Percentiles rank a stretch among this genome's conserved stretches.
Evolutionary conservation across 176 grass and related monocot genomes (phyloP).

Genomic region (Bonia amplexicaulis): DNA sequence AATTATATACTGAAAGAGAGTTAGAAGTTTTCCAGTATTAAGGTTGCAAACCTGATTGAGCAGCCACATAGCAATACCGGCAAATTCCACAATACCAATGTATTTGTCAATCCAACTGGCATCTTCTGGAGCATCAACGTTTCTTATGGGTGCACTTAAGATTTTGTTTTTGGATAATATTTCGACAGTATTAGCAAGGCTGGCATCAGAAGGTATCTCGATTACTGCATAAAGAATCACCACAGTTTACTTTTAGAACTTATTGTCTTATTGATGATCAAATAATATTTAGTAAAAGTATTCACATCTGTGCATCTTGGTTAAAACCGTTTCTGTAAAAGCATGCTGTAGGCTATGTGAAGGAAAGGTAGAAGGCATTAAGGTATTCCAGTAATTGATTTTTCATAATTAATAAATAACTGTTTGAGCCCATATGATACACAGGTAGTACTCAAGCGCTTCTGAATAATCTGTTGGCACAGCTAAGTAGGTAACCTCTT

Average conservation of each 20-base stretch:
- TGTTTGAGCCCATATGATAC: background rate
- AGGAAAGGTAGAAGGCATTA: background rate
- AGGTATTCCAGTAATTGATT: background rate
- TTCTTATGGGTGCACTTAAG: conserved; percentile 82
- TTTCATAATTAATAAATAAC: background rate
- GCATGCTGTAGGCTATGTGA: background rate
- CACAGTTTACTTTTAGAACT: background rate
- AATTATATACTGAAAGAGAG: background rate
- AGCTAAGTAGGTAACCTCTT: background rate
- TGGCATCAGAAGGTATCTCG: conserved; percentile 79
- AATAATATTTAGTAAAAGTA: background rate
- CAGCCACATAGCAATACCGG: conserved; percentile 88
- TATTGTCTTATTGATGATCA: background rate
- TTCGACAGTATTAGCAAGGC: conserved; percentile 69
- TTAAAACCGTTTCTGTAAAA: background rate
- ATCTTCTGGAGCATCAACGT: conserved; percentile 80
- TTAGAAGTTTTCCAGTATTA: background rate
- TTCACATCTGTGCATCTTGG: background rate
- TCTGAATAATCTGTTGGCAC: background rate
- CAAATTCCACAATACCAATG: conserved; percentile 89
- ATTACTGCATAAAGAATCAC: conserved; percentile 56
- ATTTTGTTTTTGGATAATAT: conserved; percentile 95
- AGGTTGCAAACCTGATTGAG: conserved; percentile 74
- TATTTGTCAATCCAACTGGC: conserved; percentile 97
- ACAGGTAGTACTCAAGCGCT: background rate